Conservation (phyloP, 1,139 yeast species). For the Saccharomyces hybrid region DNA sequence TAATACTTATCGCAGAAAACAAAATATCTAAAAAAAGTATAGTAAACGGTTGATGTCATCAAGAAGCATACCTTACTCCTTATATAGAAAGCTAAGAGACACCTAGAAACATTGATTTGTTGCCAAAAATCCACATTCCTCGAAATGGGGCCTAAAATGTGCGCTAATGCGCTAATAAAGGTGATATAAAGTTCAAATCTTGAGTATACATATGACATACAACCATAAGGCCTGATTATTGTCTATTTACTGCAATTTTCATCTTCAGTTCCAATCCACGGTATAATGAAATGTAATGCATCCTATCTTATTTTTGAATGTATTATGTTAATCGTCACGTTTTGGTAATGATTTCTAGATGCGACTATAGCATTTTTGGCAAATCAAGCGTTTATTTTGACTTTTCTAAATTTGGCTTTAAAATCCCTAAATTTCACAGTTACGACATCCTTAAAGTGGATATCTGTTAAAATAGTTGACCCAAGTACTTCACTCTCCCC, state of each 20-base stretch:
- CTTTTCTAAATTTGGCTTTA: neutral
- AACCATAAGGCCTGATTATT: neutral
- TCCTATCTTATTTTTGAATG: neutral
- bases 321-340: neutral
- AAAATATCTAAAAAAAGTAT: conserved; percentile 9
- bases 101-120: conserved; percentile 19
- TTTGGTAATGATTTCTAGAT: neutral
- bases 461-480: neutral
- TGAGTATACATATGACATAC: neutral
- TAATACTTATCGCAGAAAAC: neutral
- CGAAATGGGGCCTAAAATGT: too few relatives aligned
- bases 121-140: conserved; percentile 24
- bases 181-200: neutral
- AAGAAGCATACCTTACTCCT: neutral
- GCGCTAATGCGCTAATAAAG: too few relatives aligned
- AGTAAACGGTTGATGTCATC: neutral
- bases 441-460: neutral
- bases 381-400: neutral
- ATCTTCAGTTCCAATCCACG: neutral
- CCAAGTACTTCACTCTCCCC: neutral
- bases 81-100: conserved; percentile 8
- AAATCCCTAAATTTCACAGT: neutral
- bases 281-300: neutral
- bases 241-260: neutral
- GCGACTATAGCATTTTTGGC: neutral